Evolutionary conservation across 495 filamentous ascomycete species (phyloP).

Genomic region (Melanomma pulvis-pyrius): DNA sequence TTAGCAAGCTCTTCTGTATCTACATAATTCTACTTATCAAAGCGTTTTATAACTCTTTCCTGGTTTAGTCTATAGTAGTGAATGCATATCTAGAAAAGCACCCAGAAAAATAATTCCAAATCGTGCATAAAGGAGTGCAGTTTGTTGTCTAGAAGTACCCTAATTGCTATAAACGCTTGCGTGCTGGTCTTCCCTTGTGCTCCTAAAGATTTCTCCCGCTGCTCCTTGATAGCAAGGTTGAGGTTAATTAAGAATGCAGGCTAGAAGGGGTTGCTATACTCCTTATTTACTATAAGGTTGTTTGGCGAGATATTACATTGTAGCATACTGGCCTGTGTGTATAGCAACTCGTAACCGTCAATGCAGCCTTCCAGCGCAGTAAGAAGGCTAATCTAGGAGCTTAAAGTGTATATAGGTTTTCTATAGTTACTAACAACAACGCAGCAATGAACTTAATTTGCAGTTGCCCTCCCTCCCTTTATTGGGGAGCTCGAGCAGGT

Average conservation of each 20-base stretch:
- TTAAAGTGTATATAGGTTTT: constrained; percentile 49
- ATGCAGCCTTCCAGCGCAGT: constrained; percentile 45
- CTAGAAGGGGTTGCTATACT: constrained; percentile 41
- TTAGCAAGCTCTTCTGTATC: constrained; percentile 34
- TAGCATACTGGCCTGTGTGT: constrained; percentile 42
- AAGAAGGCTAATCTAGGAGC: constrained; percentile 45
- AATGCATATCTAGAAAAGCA: constrained; percentile 49
- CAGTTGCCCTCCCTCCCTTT: constrained; percentile 28
- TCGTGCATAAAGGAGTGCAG: constrained; percentile 52
- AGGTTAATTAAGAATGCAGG: constrained; percentile 49
- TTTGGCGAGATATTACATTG: constrained; percentile 47
- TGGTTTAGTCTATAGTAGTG: constrained; percentile 27
- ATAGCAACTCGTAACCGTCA: constrained; percentile 41
- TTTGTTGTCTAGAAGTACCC: constrained; percentile 45
- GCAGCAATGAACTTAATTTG: constrained; percentile 51
- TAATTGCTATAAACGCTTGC: constrained; percentile 52
- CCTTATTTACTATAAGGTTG: constrained; percentile 51
- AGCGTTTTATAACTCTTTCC: constrained; percentile 21
- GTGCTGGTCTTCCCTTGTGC: constrained; percentile 49
- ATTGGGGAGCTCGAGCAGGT: constrained; percentile 44
- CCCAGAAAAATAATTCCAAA: constrained; percentile 60
- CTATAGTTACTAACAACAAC: constrained; percentile 50
- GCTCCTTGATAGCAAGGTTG: constrained; percentile 46
- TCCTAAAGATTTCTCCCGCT: constrained; percentile 42
- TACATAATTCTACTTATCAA: constrained; percentile 42